Conservation (phyloP, 2,329 filamentous ascomycete species). For the Beauveria sp. region DNA sequence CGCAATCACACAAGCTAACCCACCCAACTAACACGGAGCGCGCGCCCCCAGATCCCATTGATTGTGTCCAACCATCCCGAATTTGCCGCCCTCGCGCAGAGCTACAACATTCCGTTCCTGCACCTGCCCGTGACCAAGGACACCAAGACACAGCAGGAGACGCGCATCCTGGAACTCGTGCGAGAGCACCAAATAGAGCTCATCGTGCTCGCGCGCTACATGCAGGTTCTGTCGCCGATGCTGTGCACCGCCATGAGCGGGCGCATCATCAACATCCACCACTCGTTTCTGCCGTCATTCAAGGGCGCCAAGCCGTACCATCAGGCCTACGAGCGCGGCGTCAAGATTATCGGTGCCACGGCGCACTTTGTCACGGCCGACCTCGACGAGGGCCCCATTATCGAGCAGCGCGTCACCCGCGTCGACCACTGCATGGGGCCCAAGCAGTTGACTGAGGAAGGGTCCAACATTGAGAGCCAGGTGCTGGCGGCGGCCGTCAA, state of each 20-base stretch:
- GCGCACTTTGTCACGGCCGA: constrained; percentile 83
- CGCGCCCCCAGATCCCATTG: constrained; percentile 45
- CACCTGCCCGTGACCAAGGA: constrained; percentile 74
- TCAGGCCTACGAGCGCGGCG: constrained; percentile 76
- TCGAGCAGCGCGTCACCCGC: constrained; percentile 72
- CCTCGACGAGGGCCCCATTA: constrained; percentile 79
- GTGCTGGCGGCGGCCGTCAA: constrained; percentile 75
- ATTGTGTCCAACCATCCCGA: constrained; percentile 80
- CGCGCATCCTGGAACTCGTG: constrained; percentile 62
- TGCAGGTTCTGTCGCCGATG: constrained; percentile 73
- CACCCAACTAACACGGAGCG: background rate
- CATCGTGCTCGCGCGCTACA: constrained; percentile 75
- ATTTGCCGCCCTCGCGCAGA: constrained; percentile 58
- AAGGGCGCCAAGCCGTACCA: constrained; percentile 86
- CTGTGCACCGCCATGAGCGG: constrained; percentile 74
- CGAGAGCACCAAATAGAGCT: constrained; percentile 64
- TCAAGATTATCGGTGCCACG: constrained; percentile 82
- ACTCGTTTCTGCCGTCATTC: constrained; percentile 78
- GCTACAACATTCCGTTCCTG: constrained; percentile 71
- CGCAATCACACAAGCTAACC: background rate
- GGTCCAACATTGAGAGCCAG: constrained; percentile 77
- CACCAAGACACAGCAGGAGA: constrained; percentile 69
- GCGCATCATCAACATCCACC: constrained; percentile 88
- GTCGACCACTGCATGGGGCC: constrained; percentile 72
- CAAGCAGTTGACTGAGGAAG: constrained; percentile 70